Conservation (phyloP, 2,329 filamentous ascomycete species). For the Rutstroemia sp. region DNA sequence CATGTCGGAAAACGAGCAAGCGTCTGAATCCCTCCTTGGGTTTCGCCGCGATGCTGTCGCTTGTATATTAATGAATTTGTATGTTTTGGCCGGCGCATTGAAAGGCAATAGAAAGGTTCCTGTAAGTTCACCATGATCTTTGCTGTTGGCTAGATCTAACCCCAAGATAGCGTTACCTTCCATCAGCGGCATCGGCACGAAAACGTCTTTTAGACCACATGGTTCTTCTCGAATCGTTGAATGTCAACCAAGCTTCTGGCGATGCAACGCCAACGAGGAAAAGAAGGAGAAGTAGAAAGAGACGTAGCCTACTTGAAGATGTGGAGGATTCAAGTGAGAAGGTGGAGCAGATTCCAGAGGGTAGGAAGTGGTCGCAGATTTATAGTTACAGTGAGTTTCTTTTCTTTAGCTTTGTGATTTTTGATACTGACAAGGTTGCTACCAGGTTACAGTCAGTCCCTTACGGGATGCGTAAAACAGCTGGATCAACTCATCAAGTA, state of each 20-base stretch:
- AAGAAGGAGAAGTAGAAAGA: not conserved
- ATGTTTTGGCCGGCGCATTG: slow-evolving; percentile 49
- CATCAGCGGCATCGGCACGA: slow-evolving; percentile 46
- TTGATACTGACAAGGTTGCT: not conserved
- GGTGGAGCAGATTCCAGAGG: slow-evolving; percentile 17
- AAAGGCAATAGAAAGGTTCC: slow-evolving; percentile 43
- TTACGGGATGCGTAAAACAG: slow-evolving; percentile 46
- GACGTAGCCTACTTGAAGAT: not conserved
- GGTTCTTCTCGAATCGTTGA: slow-evolving; percentile 37
- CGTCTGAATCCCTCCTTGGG: slow-evolving; percentile 40
- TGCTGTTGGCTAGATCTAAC: not conserved
- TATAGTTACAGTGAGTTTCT: slow-evolving; percentile 38
- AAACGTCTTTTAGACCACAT: slow-evolving; percentile 45
- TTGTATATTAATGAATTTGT: slow-evolving; percentile 49
- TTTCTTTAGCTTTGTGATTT: not conserved
- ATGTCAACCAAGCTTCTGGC: slow-evolving; percentile 5
- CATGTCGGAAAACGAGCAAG: slow-evolving; percentile 42
- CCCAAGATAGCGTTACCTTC: slow-evolving; percentile 39
- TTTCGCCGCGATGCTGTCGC: slow-evolving; percentile 51
- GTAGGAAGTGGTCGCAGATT: slow-evolving; percentile 46
- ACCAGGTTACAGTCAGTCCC: slow-evolving; percentile 40
- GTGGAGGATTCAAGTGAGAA: not conserved
- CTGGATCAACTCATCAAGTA: slow-evolving; percentile 47
- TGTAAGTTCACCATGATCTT: slow-evolving; percentile 8
- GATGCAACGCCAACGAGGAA: not conserved